Evolutionary conservation across 2,329 filamentous ascomycete genomes (phyloP).

Genomic region (Lasiodiplodia theobromae): DNA sequence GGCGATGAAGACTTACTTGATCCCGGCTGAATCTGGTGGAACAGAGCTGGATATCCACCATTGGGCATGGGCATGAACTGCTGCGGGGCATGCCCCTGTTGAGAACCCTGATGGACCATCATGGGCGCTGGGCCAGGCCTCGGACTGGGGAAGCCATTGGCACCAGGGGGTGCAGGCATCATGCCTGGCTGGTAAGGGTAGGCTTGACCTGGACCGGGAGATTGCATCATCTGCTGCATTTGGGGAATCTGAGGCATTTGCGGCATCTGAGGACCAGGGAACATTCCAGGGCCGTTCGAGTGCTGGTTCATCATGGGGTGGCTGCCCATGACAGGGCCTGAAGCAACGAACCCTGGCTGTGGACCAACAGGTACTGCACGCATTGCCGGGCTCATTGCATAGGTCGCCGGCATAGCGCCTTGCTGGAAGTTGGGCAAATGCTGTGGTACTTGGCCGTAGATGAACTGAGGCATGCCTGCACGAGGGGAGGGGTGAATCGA

Average conservation of each 20-base stretch:
- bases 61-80: slow-evolving; percentile 78
- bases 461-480: slow-evolving; percentile 68
- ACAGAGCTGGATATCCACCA: slow-evolving; percentile 76
- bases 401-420: slow-evolving; percentile 69
- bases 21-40: slow-evolving; percentile 72
- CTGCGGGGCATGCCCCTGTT: slow-evolving; percentile 79
- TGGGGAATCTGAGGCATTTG: slow-evolving; percentile 25
- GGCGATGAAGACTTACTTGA: slow-evolving; percentile 68
- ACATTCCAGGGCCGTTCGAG: slow-evolving; percentile 73
- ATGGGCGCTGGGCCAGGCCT: slow-evolving; percentile 78
- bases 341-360: slow-evolving; percentile 77
- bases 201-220: slow-evolving; percentile 69
- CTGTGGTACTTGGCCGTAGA: slow-evolving; percentile 71
- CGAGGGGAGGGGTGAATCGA: slow-evolving; percentile 83
- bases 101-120: slow-evolving; percentile 95
- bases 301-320: slow-evolving; percentile 83
- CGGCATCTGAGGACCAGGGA: slow-evolving; percentile 56
- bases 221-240: slow-evolving; percentile 67
- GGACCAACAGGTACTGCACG: slow-evolving; percentile 73
- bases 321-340: slow-evolving; percentile 72
- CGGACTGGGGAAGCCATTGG: slow-evolving; percentile 87
- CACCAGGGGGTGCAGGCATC: slow-evolving; percentile 63
- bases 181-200: slow-evolving; percentile 66
- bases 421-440: slow-evolving; percentile 48
- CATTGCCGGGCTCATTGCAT: slow-evolving; percentile 72